Conservation (phyloP, 306 rosid species). For the Rubus idaeus region DNA sequence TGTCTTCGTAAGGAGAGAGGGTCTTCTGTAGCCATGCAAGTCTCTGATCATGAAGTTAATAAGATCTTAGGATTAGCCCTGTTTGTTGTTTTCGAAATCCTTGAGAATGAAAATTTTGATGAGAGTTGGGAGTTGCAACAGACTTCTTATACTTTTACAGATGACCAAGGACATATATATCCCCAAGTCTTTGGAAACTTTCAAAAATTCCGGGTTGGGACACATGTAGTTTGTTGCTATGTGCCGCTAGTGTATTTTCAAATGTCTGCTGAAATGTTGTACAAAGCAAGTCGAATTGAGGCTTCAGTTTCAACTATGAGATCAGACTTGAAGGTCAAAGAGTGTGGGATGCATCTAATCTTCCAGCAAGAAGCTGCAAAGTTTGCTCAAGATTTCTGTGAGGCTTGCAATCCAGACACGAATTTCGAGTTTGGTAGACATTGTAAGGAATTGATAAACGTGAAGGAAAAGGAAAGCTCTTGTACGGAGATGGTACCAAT, state of each 20-base stretch:
- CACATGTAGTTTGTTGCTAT: not conserved
- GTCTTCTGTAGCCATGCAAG: conserved; percentile 4
- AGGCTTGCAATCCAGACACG: too few relatives aligned
- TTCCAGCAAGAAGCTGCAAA: not conserved
- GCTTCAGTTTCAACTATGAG: not conserved
- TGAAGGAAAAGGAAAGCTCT: not conserved
- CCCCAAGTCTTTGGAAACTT: not conserved
- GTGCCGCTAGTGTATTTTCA: not conserved
- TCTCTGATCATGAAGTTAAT: not conserved
- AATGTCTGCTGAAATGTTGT: not conserved
- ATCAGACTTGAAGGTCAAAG: not conserved
- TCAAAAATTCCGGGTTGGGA: not conserved
- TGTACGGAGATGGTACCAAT: fast-evolving
- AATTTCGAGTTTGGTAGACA: not conserved
- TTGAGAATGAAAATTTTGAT: not conserved
- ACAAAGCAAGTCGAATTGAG: not conserved
- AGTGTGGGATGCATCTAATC: not conserved
- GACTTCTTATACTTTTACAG: not conserved
- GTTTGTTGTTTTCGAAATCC: not conserved
- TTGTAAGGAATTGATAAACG: not conserved
- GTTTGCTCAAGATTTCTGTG: not conserved
- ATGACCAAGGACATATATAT: not conserved
- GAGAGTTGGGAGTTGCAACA: not conserved
- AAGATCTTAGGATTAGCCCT: not conserved
- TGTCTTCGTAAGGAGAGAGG: not conserved